Conservation (phyloP, 305 asterid species). For the Coffea humblotiana region DNA sequence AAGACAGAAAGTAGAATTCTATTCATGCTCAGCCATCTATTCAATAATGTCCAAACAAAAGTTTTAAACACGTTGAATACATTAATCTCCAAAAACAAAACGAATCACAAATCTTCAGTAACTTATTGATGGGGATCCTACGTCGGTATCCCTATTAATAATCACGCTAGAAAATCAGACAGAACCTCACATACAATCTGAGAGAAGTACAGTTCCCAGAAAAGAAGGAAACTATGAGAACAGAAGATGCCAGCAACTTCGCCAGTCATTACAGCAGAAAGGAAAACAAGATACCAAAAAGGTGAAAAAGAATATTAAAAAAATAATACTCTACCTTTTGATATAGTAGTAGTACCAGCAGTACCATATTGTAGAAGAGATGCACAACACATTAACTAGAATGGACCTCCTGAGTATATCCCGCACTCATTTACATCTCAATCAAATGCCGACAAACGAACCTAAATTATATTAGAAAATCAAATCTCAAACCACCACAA, state of each 20-base stretch:
- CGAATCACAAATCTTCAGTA: conserved; percentile 37
- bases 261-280: conserved; percentile 36
- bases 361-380: conserved; percentile 47
- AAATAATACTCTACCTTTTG: conserved; percentile 45
- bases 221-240: conserved; percentile 25
- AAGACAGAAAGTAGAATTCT: background rate
- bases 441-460: conserved; percentile 42
- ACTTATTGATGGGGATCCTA: conserved; percentile 52
- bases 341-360: conserved; percentile 39
- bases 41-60: conserved; percentile 20
- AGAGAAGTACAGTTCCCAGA: conserved; percentile 43
- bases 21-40: conserved; percentile 11
- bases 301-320: conserved; percentile 30
- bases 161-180: conserved; percentile 57
- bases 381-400: conserved; percentile 43
- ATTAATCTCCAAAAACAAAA: conserved; percentile 32
- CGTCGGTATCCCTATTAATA: conserved; percentile 43
- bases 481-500: conserved; percentile 48
- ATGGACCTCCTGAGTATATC: conserved; percentile 49
- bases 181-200: conserved; percentile 57
- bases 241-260: conserved; percentile 32
- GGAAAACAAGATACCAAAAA: conserved; percentile 25
- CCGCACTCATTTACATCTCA: conserved; percentile 64
- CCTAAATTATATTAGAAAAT: conserved; percentile 45
- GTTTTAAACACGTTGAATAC: conserved; percentile 25